Conservation (phyloP, 768 basidiomycete species). For the Auriscalpium microsporum region DNA sequence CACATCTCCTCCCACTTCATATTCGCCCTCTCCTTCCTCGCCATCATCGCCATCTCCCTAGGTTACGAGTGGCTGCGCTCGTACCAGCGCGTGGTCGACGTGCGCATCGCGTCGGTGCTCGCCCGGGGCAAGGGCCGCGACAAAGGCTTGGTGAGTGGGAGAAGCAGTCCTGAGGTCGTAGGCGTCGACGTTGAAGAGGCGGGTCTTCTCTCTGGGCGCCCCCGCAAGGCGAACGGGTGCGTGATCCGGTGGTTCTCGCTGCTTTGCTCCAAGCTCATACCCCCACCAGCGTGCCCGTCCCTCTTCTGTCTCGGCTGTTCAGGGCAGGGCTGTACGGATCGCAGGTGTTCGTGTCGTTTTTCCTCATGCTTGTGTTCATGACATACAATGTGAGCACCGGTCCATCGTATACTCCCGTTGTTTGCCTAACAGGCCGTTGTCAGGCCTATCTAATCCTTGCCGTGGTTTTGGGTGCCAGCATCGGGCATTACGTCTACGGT, state of each 20-base stretch:
- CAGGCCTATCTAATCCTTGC: slow-evolving; percentile 84
- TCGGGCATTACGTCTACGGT: slow-evolving; percentile 78
- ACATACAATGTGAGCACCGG: slow-evolving; percentile 77
- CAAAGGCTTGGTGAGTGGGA: slow-evolving; percentile 29
- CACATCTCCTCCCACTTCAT: slow-evolving; percentile 50
- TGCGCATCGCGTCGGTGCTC: slow-evolving; percentile 43
- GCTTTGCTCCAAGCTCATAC: background rate
- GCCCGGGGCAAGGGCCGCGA: slow-evolving; percentile 41
- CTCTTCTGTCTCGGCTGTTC: slow-evolving; percentile 39
- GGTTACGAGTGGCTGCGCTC: slow-evolving; percentile 73
- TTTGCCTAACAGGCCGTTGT: background rate
- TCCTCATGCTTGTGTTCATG: slow-evolving; percentile 95
- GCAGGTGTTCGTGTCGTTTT: slow-evolving; percentile 73
- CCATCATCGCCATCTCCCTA: slow-evolving; percentile 59
- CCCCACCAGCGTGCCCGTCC: slow-evolving; percentile 38
- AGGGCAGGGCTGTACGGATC: slow-evolving; percentile 68
- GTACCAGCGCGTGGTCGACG: slow-evolving; percentile 52
- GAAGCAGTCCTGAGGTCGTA: slow-evolving; percentile 31
- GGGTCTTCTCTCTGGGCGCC: slow-evolving; percentile 43
- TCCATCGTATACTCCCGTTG: background rate
- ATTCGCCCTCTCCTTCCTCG: slow-evolving; percentile 59
- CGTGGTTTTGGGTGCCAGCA: slow-evolving; percentile 71
- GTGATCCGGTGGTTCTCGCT: slow-evolving; percentile 11
- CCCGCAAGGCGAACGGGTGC: slow-evolving; percentile 39
- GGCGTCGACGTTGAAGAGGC: slow-evolving; percentile 39